Conservation (phyloP, 2,329 filamentous ascomycete genomes). For the Diaporthe sp. region DNA sequence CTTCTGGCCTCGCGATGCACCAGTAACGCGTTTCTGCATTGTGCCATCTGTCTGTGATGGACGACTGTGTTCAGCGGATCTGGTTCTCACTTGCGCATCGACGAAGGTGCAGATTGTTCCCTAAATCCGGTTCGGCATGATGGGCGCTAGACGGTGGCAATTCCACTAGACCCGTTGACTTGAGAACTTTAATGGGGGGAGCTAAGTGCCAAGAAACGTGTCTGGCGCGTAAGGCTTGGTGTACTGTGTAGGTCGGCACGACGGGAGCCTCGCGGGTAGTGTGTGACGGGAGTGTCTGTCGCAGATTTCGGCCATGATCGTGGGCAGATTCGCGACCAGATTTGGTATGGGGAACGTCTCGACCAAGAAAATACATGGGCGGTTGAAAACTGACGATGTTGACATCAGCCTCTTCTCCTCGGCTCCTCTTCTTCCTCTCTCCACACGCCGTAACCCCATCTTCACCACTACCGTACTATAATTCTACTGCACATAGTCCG, state of each 20-base stretch:
- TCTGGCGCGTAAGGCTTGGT: slow-evolving; percentile 13
- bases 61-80: background rate
- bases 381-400: slow-evolving; percentile 17
- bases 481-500: background rate
- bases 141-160: slow-evolving; percentile 2
- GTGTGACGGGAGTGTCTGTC: background rate
- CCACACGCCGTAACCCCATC: background rate
- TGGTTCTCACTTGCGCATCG: slow-evolving; percentile 3
- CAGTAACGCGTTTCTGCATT: background rate
- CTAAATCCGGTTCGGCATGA: background rate
- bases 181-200: background rate
- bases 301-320: background rate
- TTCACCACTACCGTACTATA: background rate
- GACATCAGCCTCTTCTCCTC: background rate
- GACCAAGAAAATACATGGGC: background rate
- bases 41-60: background rate
- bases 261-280: background rate
- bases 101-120: background rate
- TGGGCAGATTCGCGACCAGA: slow-evolving; percentile 12
- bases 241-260: too few relatives aligned
- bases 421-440: background rate
- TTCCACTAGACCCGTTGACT: too few relatives aligned
- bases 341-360: background rate
- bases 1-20: background rate
- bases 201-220: slow-evolving; percentile 14